Evolutionary conservation across 2,329 filamentous ascomycete genomes (phyloP), one percentile per base, ranked within the genome.

Genomic region (Phialophora chinensis): DNA sequence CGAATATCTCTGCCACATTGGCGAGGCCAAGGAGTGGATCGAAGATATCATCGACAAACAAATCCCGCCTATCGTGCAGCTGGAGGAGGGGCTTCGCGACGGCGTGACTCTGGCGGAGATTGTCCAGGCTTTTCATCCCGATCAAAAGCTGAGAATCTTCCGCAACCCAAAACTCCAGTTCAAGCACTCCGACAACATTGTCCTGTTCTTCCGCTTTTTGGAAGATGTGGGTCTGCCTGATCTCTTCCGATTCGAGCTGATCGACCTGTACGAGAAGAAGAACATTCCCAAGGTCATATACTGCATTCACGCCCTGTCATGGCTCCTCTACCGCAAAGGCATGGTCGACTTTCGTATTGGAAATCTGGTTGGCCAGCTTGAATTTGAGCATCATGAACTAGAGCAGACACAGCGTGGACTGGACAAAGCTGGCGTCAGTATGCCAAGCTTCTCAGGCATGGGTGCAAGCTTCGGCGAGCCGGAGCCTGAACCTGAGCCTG

Each of bases 221-320:
- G 91, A 94, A 70, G 92, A 97, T 67, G 88, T 97, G 8, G 91
- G 97, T 74, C 83, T 99, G 2, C 95, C 95, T 1, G 96, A 99
- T 73, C 86, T 99, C 20, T 99, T 99, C 78, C 89, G 94, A 65
- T 99, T 99, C 77, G 95, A 99, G 77, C 84, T 98, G 54, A 96
- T 98, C 70, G 95, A 99, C 79, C 82, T 99, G 12, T 99, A 99
- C 81, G 96, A 99, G 79, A 99, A 98, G 84, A 99, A 99, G 81
- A 99, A 99, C 74, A 96, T 98, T 1, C 95, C 95, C 3, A 99
- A 98, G 78, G 96, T 98, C 76, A 99, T 99, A 69, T 96, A 99
- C 81, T 99, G 95, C 76, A 95, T 99, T 60, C 95, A 99, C 75
- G 95, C 95, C 0, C 83, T 99, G 20, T 98, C 94, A 77, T 99